Conservation (phyloP, 2,329 filamentous ascomycete genomes). For the Colletotrichum agaves region DNA sequence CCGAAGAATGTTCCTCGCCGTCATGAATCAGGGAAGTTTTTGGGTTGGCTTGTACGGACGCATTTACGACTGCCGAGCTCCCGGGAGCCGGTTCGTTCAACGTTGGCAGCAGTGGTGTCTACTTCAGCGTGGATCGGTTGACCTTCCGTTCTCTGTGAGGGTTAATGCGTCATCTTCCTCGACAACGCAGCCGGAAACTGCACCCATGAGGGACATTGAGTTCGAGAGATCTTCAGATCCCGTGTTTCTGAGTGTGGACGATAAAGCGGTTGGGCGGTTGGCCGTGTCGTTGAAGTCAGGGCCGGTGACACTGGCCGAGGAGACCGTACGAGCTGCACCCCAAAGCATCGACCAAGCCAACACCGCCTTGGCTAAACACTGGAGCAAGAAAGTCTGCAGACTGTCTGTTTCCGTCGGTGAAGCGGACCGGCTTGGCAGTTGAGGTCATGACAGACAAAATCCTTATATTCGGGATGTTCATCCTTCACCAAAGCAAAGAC, state of each 20-base stretch:
- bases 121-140: too few relatives aligned
- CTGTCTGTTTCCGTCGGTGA: not conserved
- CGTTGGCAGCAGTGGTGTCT: too few relatives aligned
- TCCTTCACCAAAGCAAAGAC: constrained; percentile 34
- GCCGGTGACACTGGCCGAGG: not conserved
- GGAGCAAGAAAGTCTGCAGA: not conserved
- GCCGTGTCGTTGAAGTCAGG: constrained; percentile 3
- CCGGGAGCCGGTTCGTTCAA: too few relatives aligned
- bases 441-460: not conserved
- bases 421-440: not conserved
- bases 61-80: too few relatives aligned
- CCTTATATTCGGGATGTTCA: not conserved
- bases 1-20: too few relatives aligned
- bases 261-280: not conserved
- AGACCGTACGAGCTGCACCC: not conserved
- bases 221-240: not conserved
- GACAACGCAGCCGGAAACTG: not conserved
- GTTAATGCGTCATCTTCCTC: not conserved
- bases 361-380: not conserved
- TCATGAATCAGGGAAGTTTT: too few relatives aligned
- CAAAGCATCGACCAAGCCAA: not conserved
- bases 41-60: too few relatives aligned
- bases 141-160: too few relatives aligned
- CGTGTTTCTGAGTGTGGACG: not conserved
- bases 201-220: not conserved